Base-by-base conservation (phyloP, 495 filamentous ascomycete species). In the Neurospora intermedia region DNA sequence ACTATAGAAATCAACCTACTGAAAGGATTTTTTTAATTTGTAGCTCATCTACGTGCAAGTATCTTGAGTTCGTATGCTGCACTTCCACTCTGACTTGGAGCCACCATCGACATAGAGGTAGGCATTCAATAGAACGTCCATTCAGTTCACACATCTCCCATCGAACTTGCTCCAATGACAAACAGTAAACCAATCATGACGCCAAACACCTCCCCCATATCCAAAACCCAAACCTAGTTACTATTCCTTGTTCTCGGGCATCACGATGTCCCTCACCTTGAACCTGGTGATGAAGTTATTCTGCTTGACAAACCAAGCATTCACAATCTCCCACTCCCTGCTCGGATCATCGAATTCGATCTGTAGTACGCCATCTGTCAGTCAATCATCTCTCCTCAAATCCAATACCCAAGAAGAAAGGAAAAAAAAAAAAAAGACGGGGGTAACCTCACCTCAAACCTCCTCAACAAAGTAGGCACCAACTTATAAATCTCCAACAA, bases 401-500 rank as follows among this genome's bases (percentile, higher is more conserved):
- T 42, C n/a, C 39, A 40, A 40, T 3, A 40, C 27, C 27, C 1
- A 8, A 8, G 3, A 74, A 27, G 23, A 39, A 41, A 8, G 1
- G 6, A 9, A 39, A 39, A 39, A 6, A 9, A 39, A 8, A 43
- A 72, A 66, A n/a, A 43, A 23, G 43, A 42, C 23, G 16, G 69
- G 40, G 31, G 13, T 9, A 69, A 48, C 80, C 84, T 75, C 75
- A 86, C 86, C 78, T 92, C 89, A 80, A 93, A 95, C 72, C 87
- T 82, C 73, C 90, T 84, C 75, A 94, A 84, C 76, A 94, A 84
- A 71, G 86, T 91, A 48, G 92, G 91, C 70, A 94, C 88, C 72
- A 94, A 77, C 84, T 94, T 94, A 75, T 92, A 92, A 70, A 94
- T 90, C 85, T 94, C 92, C 80, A 94, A 74, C 81, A 91, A 78